Base-by-base conservation (phyloP, 352 stramenopile genomes). In the Pythium volutum region DNA sequence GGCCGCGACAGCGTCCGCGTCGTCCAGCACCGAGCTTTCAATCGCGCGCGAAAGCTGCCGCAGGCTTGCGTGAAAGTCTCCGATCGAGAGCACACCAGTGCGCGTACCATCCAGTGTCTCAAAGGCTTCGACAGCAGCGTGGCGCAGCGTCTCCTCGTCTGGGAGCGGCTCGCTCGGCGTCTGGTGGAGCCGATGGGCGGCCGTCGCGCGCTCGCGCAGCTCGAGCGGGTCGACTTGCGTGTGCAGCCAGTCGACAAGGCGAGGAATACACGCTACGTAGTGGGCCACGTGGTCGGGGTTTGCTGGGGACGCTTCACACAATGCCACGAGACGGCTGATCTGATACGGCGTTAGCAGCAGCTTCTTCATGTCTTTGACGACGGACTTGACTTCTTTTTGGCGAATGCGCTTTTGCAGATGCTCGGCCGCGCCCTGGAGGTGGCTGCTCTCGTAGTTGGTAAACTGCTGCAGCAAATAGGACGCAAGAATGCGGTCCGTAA, bases 401-500 rank as follows among this genome's bases (percentile, higher is more conserved):
- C 66, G 78, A 25, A 91, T 47, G 2, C 66, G 62, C 52, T 70
- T 65, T 33, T 82, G 74, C 18, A 91, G 64, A 45, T 91, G 74
- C 45, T 74, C 70, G 22, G 79, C 68, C 2, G 66, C 69, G 23
- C 81, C 81, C 31, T 73, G 52, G 10, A 91, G 57, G 11, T 66
- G 71, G 51, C 70, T 71, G 47, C 67, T 77, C 59, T 88, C 81
- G 61, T 74, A 87, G 47, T 45, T 63, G 10, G 63, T 68, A 27
- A 88, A 82, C 55, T 88, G 75, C 3, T 73, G 52, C 25, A 85
- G 58, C 52, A 91, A 31, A 38, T 86, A 89, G 3, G 43, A 51
- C 4, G 76, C 69, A 0, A n/a, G n/a, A n/a, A 71, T 25, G 12
- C 64, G 63, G 23, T 87, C 74, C 4, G 55, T 33, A 38, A 91